Conservation (phyloP, 495 filamentous ascomycete genomes). For the Corynascus novoguineensis region DNA sequence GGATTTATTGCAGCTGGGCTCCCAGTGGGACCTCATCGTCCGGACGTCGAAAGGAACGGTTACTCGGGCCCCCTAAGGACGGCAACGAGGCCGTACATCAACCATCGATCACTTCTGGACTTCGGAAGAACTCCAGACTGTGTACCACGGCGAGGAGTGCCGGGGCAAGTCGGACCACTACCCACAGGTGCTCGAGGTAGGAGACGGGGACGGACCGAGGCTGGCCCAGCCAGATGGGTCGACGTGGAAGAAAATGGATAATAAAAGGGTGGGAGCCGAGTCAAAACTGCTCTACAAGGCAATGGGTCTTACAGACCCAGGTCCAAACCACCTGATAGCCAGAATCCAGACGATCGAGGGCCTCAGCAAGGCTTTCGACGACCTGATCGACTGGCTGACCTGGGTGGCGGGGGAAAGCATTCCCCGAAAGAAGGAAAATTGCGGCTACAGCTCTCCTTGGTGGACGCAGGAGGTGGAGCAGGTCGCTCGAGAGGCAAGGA, state of each 20-base stretch:
- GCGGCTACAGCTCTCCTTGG: slow-evolving; percentile 3
- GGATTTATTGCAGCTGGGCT: neutral
- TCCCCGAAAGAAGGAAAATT: neutral
- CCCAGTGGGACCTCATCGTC: neutral
- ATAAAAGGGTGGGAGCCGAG: neutral
- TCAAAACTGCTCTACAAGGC: neutral
- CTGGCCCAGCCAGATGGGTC: neutral
- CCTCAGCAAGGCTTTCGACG: neutral
- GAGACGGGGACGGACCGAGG: slow-evolving; percentile 2
- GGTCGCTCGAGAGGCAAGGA: neutral
- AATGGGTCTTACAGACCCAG: neutral
- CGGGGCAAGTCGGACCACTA: slow-evolving; percentile 8
- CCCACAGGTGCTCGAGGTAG: slow-evolving; percentile 6
- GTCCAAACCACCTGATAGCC: neutral
- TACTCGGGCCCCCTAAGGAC: neutral
- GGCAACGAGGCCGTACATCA: neutral
- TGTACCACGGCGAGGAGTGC: neutral
- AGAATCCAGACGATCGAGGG: neutral
- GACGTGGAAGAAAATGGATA: neutral
- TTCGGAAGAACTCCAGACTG: neutral
- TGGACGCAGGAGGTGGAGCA: slow-evolving; percentile 1
- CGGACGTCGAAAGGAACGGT: neutral
- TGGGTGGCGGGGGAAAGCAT: slow-evolving; percentile 1
- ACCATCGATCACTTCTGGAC: slow-evolving; percentile 2
- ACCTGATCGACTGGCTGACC: neutral